Evolutionary conservation across 2,329 filamentous ascomycete genomes (phyloP).

Genomic region (Diaporthe sp.): DNA sequence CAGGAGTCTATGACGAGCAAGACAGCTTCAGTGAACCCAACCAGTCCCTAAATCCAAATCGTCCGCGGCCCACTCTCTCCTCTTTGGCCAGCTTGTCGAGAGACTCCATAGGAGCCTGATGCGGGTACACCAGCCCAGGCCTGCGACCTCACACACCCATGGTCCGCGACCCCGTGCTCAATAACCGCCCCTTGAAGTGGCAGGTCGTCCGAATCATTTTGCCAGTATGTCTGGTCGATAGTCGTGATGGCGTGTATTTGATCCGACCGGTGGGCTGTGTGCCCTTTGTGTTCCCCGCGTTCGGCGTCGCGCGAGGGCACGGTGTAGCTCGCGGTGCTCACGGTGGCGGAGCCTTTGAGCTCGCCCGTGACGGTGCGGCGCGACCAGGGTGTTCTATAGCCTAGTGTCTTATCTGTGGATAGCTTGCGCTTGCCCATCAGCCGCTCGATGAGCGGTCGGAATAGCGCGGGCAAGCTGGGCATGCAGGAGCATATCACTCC

Average conservation of each 20-base stretch:
- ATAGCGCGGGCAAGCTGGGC: conserved; percentile 21
- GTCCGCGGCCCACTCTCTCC: no score
- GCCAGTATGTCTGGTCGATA: neutral
- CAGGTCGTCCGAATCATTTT: neutral
- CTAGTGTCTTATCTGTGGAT: neutral
- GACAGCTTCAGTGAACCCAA: no score
- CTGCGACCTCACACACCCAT: neutral
- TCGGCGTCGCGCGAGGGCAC: neutral
- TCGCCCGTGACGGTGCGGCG: neutral
- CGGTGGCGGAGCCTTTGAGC: neutral
- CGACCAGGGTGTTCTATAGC: neutral
- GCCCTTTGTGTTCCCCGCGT: neutral
- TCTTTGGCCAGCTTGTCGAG: neutral
- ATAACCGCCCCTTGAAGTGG: neutral
- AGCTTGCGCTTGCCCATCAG: neutral
- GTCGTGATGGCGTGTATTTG: neutral
- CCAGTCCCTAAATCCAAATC: no score
- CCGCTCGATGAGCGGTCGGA: neutral
- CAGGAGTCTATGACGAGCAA: no score
- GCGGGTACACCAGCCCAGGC: neutral
- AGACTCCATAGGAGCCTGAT: neutral
- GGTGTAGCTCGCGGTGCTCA: neutral
- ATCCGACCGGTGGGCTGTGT: neutral
- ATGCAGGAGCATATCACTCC: conserved; percentile 24
- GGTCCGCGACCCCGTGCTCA: neutral